Evolutionary conservation across 768 basidiomycete species (phyloP), one percentile per base, ranked within the genome.

Genomic region (Naganishia vishniacii): DNA sequence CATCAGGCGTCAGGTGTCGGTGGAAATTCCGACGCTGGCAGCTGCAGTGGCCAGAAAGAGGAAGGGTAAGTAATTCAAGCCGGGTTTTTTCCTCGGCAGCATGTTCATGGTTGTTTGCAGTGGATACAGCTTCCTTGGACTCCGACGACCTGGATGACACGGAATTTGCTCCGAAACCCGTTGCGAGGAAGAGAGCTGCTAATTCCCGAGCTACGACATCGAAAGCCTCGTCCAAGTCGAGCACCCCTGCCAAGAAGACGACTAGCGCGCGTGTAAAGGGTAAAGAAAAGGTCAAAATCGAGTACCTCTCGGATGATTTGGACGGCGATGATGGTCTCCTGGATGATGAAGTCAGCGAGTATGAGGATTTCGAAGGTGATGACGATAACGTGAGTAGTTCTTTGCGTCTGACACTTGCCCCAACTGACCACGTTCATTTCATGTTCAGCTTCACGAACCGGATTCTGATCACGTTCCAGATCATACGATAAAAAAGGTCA

Each of bases 241-340:
- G 12, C 32, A 51, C 49, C 18, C 49, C 53, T 37, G 48, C 46
- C 31, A 60, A 47, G 40, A 28, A 25, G 48, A 60, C n/a, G 34
- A 41, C n/a, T 18, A 56, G 45, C 5, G 16, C 41, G 28, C 23
- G 23, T 63, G 59, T n/a, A 78, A 78, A 59, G 74, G 66, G 51
- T 1, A 56, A 56, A n/a, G 28, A 40, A 73, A 78, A 71, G 71
- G 70, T 11, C 80, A 81, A 48, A n/a, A 47, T 53, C 15, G 58
- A 34, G 9, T 32, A 46, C 53, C 28, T 64, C 25, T 67, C 66
- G 23, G 62, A 64, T 46, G 45, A 56, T 15, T 45, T 63, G 16
- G 51, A 58, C n/a, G 53, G 47, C 13, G 28, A 56, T 18, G 28
- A 40, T 12, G 15, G n/a, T 28, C 40, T 60, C 25, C 5, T n/a